Conservation (phyloP, 805 yeast species). For the Suhomyces prunicola region DNA sequence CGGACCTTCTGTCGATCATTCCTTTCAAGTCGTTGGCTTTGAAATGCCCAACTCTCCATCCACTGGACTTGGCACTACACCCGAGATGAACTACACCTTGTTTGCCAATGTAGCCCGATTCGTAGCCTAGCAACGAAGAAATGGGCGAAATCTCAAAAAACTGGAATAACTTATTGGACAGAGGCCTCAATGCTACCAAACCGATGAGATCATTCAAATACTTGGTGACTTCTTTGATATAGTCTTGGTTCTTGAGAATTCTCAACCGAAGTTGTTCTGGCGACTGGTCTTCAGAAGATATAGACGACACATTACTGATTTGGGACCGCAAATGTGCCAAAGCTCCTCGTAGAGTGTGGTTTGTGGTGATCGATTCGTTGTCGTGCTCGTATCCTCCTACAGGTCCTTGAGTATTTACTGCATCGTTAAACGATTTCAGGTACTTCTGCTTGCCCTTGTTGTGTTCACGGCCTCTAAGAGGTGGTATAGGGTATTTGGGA, state of each 20-base stretch:
- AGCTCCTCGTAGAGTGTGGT: conserved; percentile 21
- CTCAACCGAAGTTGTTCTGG: conserved; percentile 30
- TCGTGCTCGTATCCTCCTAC: conserved; percentile 11
- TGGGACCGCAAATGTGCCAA: conserved; percentile 29
- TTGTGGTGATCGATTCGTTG: conserved; percentile 15
- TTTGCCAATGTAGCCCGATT: conserved; percentile 77
- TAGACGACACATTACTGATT: conserved; percentile 24
- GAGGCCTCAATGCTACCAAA: conserved; percentile 67
- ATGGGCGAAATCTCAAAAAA: conserved; percentile 90
- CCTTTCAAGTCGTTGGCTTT: conserved; percentile 73
- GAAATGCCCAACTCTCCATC: conserved; percentile 94
- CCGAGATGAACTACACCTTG: conserved; percentile 83
- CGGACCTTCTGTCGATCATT: conserved; percentile 87
- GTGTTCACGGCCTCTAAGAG: conserved; percentile 18
- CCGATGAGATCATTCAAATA: conserved; percentile 64
- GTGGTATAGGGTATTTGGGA: conserved; percentile 46
- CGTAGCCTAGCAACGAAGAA: conserved; percentile 78
- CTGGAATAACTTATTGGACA: conserved; percentile 76
- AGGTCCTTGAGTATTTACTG: background rate
- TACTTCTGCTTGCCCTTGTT: background rate
- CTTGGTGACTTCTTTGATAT: conserved; percentile 50
- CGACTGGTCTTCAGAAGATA: conserved; percentile 19
- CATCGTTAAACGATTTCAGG: background rate
- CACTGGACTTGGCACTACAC: conserved; percentile 82
- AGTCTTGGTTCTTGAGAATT: conserved; percentile 33